Base-by-base conservation (phyloP, 2,329 filamentous ascomycete genomes). In the Dactylonectria macrodidyma region DNA sequence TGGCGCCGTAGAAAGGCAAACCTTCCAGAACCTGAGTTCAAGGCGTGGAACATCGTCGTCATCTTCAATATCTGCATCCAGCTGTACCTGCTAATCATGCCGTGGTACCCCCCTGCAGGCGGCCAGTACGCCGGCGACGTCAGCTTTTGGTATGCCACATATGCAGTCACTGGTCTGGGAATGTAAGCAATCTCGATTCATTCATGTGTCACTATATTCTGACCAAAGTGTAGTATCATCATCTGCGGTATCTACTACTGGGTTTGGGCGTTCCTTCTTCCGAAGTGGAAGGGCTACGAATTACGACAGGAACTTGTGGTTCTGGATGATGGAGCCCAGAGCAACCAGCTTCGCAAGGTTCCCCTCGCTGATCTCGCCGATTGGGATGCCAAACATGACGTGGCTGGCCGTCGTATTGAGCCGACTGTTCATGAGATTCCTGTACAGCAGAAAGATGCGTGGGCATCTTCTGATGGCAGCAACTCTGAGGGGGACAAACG, bases 81-180 rank as follows among this genome's bases (percentile, higher is more conserved):
- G 38, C 55, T 64, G 0, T 92, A 89, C 69, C 80, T 91, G 51
- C 80, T 92, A 5, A 84, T 89, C 36, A 91, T 91, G 83, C 90
- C 91, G 0, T 93, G 90, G 90, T 90, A 90, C 69, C 91, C 90
- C 1, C 91, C 91, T 0, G 80, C 82, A 0, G 84, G 81, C 0
- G 90, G 90, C 0, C 81, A 81, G 0, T 84, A 85, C 36, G 87
- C 85, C 0, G 90, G 90, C 0, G 87, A 90, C 61, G 90, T 92
- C 3, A 90, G 86, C 57, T 93, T 93, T 78, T 93, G 89, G 88
- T 93, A 93, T 70, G 90, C 55, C 33, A 65, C 62, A 10, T 65
- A 65, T 14, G 51, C 54, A 19, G 56, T 65, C 14, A 59, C 56
- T 22, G 62, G 62, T 16, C 52, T 65, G 5, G 62, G 56, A 36